Percentiles rank a stretch among this genome's conserved stretches.
Conservation (phyloP, 2,329 filamentous ascomycete species). For the Aspergillus puulaauensis region DNA sequence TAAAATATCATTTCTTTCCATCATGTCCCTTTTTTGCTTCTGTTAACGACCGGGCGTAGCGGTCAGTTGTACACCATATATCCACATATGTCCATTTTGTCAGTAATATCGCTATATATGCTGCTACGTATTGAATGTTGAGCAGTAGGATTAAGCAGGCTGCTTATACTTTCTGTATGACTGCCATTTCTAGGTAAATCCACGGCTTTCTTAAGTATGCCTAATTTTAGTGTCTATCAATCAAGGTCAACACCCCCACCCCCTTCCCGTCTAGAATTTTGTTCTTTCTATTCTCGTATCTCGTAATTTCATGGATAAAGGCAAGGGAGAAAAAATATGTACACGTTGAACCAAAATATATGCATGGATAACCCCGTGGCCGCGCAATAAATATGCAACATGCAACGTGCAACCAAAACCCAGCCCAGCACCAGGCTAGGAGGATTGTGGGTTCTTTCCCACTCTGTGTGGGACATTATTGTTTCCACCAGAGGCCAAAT, state of each 20-base stretch:
- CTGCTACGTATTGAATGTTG: not conserved
- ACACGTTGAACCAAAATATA: too few relatives aligned
- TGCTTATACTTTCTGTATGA: not conserved
- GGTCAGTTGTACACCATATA: not conserved
- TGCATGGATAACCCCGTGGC: too few relatives aligned
- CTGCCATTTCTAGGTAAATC: not conserved
- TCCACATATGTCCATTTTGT: not conserved
- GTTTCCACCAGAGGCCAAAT: not conserved
- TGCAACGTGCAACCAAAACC: not conserved
- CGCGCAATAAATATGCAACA: not conserved
- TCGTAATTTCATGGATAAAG: not conserved
- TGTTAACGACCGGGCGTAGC: not conserved
- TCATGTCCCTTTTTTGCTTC: not conserved
- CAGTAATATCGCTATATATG: not conserved
- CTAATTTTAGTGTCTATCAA: not conserved
- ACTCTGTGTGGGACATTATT: not conserved
- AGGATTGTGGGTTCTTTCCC: not conserved
- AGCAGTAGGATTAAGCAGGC: not conserved
- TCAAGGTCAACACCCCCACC: not conserved
- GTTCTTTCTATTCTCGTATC: not conserved
- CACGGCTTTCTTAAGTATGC: not conserved
- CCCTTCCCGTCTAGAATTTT: not conserved
- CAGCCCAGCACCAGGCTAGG: not conserved
- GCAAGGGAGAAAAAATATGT: not conserved
- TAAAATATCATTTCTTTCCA: constrained; percentile 2